phyloP scores from a whole-genome alignment of 2,329 filamentous ascomycete species.

The Chaetomiaceae sp. region DNA sequence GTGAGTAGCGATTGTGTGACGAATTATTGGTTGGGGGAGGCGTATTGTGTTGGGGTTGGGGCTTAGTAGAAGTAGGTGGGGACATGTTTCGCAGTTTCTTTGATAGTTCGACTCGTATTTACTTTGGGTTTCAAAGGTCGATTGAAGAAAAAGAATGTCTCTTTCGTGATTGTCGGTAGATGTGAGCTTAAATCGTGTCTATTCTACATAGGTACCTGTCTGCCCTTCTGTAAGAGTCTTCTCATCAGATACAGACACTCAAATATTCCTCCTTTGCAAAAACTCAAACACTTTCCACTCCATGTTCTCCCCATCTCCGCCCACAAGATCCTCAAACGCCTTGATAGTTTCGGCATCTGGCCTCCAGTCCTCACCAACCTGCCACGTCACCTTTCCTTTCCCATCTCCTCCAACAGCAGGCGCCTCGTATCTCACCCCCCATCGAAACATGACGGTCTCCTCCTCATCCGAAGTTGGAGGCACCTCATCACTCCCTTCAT shows the following conservation, averaged over 20 bases:
- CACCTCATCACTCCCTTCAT: constrained; percentile 5
- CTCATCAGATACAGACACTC: constrained; percentile 1
- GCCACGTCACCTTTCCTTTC: constrained; percentile 9
- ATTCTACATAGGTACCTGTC: not conserved
- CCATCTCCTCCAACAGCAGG: not conserved
- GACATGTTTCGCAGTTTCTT: no score
- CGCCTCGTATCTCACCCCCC: constrained; percentile 12
- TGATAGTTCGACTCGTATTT: no score
- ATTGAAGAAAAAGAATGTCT: not conserved
- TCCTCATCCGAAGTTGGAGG: not conserved
- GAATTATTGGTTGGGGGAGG: constrained; percentile 8
- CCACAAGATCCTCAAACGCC: constrained; percentile 10
- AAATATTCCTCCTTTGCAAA: not conserved
- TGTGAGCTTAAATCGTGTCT: not conserved
- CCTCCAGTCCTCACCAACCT: constrained; percentile 11
- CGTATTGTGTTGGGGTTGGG: constrained; percentile 6
- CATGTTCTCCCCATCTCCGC: constrained; percentile 2
- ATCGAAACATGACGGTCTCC: constrained; percentile 5
- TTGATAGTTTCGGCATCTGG: not conserved
- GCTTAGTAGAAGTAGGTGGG: not conserved
- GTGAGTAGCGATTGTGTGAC: constrained; percentile 6
- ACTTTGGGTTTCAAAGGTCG: not conserved
- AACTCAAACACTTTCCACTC: constrained; percentile 12
- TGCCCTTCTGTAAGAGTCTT: not conserved
- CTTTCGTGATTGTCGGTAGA: not conserved